Base-by-base conservation (phyloP, 148 eudicot genomes). In the Cornus suecica region DNA sequence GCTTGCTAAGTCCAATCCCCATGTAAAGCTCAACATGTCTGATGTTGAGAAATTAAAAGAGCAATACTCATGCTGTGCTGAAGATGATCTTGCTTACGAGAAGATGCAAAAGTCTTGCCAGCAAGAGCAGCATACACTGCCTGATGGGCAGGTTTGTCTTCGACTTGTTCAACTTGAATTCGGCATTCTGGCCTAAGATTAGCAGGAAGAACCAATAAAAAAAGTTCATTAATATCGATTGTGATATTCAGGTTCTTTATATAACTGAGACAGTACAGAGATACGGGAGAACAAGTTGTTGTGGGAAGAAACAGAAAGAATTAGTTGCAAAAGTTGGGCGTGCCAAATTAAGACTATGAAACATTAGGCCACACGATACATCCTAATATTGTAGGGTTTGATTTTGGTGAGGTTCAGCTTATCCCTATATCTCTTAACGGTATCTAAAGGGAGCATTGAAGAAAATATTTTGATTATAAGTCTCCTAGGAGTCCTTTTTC, bases 91-190 rank as follows among this genome's bases (percentile, higher is more conserved):
- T 81, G 94, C 94, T 54, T 95, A 95, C 69, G 84, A 73, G 76
- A 90, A 88, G 79, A 67, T 80, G 65, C 86, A 79, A 70, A 76
- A 73, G 42, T 84, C 90, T 29, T 93, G 88, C 82, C 84, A 85
- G 61, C 87, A 81, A 80, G 99, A 95, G 87, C 81, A 90, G 71
- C 99, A 95, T 72, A 90, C 89, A 73, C 86, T 95, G 45, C 99
- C 99, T 62, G 99, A 95, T 87, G 99, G 99, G 56, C 99, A 95
- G 97, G 99, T 92, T 77, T 51, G 75, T 45, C 52, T n/a, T 10
- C 73, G 28, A 26, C 9, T 25, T 16, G 71, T 62, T 62, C 30
- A 26, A 20, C 54, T 41, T 15, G 34, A 29, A 41, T 5, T n/a
- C n/a, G n/a, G 27, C 48, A 13, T 34, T 58, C 5, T 58, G 62